Evolutionary conservation across 768 basidiomycete species (phyloP).

Genomic region (Auricularia heimuer): DNA sequence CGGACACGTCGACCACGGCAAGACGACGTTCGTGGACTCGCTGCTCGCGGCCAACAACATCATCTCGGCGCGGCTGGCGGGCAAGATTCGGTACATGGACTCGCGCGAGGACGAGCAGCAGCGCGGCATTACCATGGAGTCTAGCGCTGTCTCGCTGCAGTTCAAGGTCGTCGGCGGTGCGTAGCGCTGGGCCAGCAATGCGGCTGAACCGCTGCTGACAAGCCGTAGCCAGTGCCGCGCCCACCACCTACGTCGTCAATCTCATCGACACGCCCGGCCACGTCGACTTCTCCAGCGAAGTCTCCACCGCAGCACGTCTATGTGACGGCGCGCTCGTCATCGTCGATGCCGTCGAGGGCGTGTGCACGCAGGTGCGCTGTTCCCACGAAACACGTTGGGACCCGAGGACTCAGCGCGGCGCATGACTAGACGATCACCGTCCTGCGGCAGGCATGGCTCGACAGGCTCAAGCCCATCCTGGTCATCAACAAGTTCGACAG

Average conservation of each 20-base stretch:
- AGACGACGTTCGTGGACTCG: constrained; percentile 91
- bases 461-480: constrained; percentile 79
- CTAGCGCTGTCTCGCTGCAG: constrained; percentile 82
- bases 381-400: neutral
- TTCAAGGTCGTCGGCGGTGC: constrained; percentile 79
- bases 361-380: constrained; percentile 77
- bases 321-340: constrained; percentile 94
- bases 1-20: constrained; percentile 92
- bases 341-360: constrained; percentile 95
- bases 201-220: constrained; percentile 22
- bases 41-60: constrained; percentile 96
- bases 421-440: constrained; percentile 78
- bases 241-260: constrained; percentile 76
- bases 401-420: too few species aligned
- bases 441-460: constrained; percentile 87
- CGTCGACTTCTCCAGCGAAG: constrained; percentile 96
- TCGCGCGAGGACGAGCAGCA: constrained; percentile 96
- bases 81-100: constrained; percentile 92
- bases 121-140: constrained; percentile 98
- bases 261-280: constrained; percentile 99
- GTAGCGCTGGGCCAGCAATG: constrained; percentile 18
- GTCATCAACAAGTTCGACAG: constrained; percentile 97
- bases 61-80: constrained; percentile 88
- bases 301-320: constrained; percentile 85
- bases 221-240: constrained; percentile 36